Base-by-base conservation (phyloP, 257 asterid species). In the Penstemon eatonii region DNA sequence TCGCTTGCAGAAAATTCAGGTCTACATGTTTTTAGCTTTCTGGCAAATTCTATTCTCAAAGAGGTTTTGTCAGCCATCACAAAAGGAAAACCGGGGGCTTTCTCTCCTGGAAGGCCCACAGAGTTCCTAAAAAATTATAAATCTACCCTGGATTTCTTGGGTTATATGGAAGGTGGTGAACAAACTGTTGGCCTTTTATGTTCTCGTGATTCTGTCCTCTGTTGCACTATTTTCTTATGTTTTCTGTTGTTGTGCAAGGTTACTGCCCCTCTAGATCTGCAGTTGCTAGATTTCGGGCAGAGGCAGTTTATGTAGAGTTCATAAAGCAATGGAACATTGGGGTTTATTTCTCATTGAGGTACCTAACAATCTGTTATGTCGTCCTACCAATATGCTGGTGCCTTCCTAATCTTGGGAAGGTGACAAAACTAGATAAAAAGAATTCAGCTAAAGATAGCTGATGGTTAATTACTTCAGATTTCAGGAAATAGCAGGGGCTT, bases 401-500 rank as follows among this genome's bases (percentile, higher is more conserved):
- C 65, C 72, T 71, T 11, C 56, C 45, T 47, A 39, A 73, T 65
- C 71, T 65, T 56, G 61, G 72, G 68, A 76, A 67, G 60, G 49
- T 64, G 47, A 52, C 63, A 15, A 43, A 61, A 42, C 11, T 70
- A 18, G 25, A 50, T 42, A 73, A 13, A 72, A 53, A 18, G 43
- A 45, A 19, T 50, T 19, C 25, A 46, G 43, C 68, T 68, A 47
- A 76, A 57, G 45, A 69, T 65, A 67, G 59, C 66, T 64, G 70
- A 74, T 71, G 69, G 65, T 81, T 77, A 60, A 46, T 65, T 69
- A 70, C 78, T 79, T 80, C 84, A 91, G 98, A 85, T 94, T 94
- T 81, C 99, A 90, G 90, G 97, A 94, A 83, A 91, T 94, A 66
- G 99, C 97, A 6, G 96, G 97, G 75, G 85, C 90, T 78, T 75